These are phyloP conservation scores for Chlorella variabilis DNA, from an alignment of 163 green algal genomes.

Conservation along the genomic window DNA sequence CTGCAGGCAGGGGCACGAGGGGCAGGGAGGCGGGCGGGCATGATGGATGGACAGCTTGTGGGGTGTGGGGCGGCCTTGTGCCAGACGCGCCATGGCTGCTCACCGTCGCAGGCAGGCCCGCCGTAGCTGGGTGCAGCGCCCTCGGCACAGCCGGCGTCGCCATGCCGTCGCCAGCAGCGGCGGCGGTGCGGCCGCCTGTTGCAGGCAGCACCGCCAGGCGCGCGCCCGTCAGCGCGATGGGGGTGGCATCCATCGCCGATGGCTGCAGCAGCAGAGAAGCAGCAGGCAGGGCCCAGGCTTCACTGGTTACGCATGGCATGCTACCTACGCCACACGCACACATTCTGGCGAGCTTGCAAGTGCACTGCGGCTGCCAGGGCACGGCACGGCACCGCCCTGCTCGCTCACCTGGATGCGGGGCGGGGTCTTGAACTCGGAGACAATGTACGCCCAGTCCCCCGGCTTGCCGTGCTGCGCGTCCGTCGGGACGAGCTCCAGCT, in stretches of 20 bases:
- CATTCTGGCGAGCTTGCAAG: too few species aligned
- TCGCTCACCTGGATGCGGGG: background rate
- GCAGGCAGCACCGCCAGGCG: background rate
- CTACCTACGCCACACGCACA: too few species aligned
- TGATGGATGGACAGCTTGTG: too few species aligned
- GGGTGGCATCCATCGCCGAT: background rate
- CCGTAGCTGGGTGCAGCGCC: background rate
- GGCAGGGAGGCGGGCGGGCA: background rate
- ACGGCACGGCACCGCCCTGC: too few species aligned
- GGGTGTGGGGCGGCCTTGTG: too few species aligned
- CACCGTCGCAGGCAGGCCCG: too few species aligned
- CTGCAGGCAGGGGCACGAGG: background rate
- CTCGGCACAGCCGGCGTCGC: background rate
- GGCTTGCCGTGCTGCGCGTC: background rate
- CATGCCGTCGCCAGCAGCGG: background rate
- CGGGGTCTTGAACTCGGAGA: slow-evolving; percentile 19
- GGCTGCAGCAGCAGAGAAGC: background rate
- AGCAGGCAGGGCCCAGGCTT: too few species aligned
- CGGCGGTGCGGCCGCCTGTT: too few species aligned
- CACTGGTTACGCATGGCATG: too few species aligned
- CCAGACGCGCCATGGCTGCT: too few species aligned
- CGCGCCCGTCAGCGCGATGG: background rate
- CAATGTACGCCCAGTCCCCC: background rate
- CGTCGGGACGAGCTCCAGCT: background rate
- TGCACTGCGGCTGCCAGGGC: too few species aligned